A percentile compares a stretch with the other conserved stretches of the same genome.
phyloP scores from a whole-genome alignment of 768 basidiomycete genomes.

The Auriscalpium microsporum region DNA sequence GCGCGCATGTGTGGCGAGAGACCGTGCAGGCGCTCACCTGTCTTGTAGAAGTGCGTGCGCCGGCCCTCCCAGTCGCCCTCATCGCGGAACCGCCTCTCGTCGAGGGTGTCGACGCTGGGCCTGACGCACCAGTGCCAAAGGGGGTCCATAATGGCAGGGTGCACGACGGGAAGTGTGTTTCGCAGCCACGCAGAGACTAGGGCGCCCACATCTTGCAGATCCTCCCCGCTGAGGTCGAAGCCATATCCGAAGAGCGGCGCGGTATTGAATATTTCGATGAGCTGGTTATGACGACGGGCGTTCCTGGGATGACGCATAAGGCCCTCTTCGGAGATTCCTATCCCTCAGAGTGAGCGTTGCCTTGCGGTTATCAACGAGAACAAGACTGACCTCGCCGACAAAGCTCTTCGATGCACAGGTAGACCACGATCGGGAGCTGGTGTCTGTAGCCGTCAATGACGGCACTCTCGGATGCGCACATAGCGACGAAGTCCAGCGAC shows the following conservation, averaged over 20 bases:
- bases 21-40: not conserved
- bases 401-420: constrained; percentile 37
- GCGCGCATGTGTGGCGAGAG: too few species aligned
- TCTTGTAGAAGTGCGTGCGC: constrained; percentile 21
- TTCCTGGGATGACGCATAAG: constrained; percentile 37
- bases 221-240: constrained; percentile 14
- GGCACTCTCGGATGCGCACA: constrained; percentile 25
- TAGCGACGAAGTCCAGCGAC: constrained; percentile 26
- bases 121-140: constrained; percentile 38
- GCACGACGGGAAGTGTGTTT: constrained; percentile 37
- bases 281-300: constrained; percentile 29
- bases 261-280: constrained; percentile 32
- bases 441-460: constrained; percentile 30
- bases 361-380: not conserved
- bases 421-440: constrained; percentile 30
- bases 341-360: not conserved
- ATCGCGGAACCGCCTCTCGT: constrained; percentile 21
- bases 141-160: constrained; percentile 30
- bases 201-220: constrained; percentile 36
- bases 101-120: constrained; percentile 31
- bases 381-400: constrained; percentile 32
- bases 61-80: constrained; percentile 27
- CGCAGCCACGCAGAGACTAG: constrained; percentile 40
- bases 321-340: constrained; percentile 36
- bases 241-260: constrained; percentile 20